Evolutionary conservation across 768 basidiomycete species (phyloP), one percentile per base, ranked within the genome.

Genomic region (Dendrothele bispora): DNA sequence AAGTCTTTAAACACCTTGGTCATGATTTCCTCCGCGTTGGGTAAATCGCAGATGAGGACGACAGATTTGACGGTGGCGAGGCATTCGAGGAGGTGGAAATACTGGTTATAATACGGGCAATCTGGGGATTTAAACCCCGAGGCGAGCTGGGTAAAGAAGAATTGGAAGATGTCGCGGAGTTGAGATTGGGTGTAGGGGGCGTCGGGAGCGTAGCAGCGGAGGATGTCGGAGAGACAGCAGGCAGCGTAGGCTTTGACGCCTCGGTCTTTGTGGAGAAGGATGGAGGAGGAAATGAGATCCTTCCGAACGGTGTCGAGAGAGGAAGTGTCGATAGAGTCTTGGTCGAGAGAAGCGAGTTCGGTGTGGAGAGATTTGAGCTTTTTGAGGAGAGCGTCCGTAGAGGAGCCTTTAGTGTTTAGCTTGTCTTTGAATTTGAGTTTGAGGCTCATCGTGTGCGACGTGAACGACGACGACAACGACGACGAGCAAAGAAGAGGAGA

Each of bases 221-320:
- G 83, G 45, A 98, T 77, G 64, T 99, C 95, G 2, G 94, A 94
- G 29, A 99, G 78, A 68, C 94, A 98, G 66, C 92, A 95, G 0
- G 93, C 93, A 4, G 88, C 82, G 57, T 89, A 95, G 0, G 95
- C 95, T 66, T 97, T 98, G 55, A 99, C 93, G 21, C 94, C 94
- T 35, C 88, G 79, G 65, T 99, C 97, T 66, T 91, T 97, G 75
- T 98, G 94, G 24, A 97, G 82, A 22, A 98, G 78, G 27, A 98
- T 80, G 3, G 85, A 79, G 1, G 79, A 79, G 64, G 77, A 76
- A 49, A 95, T 79, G 61, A 98, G 83, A 58, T 97, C 92, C 42
- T 86, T 81, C 50, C 85, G 82, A 21, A 84, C 84, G 25, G 71
- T 62, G 48, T 73, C 67, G 46, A 99, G 81, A 0, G 93, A 91